phyloP scores from a whole-genome alignment of 495 filamentous ascomycete genomes.

The Penicillium taxi region DNA sequence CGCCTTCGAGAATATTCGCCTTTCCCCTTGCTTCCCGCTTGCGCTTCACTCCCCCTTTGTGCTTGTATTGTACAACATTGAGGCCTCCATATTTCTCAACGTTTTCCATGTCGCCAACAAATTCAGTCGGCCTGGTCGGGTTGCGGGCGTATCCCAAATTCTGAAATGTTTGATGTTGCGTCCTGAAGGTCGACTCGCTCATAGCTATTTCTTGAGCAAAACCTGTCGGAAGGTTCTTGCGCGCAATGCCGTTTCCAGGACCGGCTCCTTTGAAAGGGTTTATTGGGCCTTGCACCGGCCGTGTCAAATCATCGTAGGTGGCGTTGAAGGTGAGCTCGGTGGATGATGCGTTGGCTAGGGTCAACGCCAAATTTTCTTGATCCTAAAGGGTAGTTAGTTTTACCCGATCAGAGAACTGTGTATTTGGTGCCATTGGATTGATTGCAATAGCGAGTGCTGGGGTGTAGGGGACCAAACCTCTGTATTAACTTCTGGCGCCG shows the following conservation, averaged over 20 bases:
- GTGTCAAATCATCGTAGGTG: constrained; percentile 63
- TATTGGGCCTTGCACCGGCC: constrained; percentile 60
- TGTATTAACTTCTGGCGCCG: constrained; percentile 53
- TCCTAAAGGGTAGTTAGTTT: constrained; percentile 42
- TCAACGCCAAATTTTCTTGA: constrained; percentile 49
- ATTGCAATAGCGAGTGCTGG: not conserved
- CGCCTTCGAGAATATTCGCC: constrained; percentile 72
- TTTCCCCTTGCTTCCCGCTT: constrained; percentile 80
- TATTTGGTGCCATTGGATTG: not conserved
- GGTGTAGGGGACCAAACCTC: constrained; percentile 49
- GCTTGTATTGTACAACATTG: constrained; percentile 51
- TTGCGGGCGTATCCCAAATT: constrained; percentile 53
- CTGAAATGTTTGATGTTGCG: constrained; percentile 71
- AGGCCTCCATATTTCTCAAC: constrained; percentile 45
- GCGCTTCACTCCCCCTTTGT: constrained; percentile 57
- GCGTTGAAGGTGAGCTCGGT: constrained; percentile 52
- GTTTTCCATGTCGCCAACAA: constrained; percentile 47
- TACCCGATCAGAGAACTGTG: constrained; percentile 11
- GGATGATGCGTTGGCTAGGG: constrained; percentile 47
- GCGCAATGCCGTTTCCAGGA: constrained; percentile 53
- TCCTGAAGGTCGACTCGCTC: constrained; percentile 80
- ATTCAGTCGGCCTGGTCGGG: constrained; percentile 42
- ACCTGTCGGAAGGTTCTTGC: constrained; percentile 88
- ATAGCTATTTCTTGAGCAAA: constrained; percentile 81
- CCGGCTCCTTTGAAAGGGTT: constrained; percentile 71